Evolutionary conservation across 139 green algal species (phyloP).

Genomic region (Trebouxia sp.): DNA sequence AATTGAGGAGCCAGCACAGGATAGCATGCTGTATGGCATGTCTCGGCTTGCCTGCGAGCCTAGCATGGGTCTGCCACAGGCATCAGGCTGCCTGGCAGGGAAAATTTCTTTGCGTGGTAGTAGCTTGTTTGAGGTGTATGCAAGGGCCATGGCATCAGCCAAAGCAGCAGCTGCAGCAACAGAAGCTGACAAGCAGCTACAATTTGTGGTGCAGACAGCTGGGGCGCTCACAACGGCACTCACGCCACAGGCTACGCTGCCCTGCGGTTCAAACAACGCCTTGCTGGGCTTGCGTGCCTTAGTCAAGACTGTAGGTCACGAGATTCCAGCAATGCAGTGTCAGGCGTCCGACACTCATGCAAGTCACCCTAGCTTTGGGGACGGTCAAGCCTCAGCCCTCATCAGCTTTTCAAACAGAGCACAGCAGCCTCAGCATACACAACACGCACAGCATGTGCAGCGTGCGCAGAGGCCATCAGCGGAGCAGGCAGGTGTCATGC

Average conservation of each 20-base stretch:
- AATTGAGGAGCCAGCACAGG: background rate
- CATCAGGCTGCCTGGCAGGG: background rate
- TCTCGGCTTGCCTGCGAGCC: background rate
- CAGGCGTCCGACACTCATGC: background rate
- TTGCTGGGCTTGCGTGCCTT: background rate
- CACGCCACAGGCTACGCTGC: background rate
- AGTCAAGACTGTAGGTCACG: slow-evolving; percentile 3
- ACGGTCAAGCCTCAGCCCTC: background rate
- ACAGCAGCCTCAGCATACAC: background rate
- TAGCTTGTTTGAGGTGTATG: background rate
- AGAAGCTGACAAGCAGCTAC: background rate
- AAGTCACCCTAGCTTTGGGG: background rate
- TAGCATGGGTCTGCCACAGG: background rate
- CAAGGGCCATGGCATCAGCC: background rate
- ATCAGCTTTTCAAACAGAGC: background rate
- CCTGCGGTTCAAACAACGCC: background rate
- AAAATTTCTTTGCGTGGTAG: background rate
- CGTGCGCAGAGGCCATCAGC: no score
- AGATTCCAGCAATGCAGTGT: background rate
- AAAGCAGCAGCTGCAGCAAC: background rate
- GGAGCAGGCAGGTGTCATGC: background rate
- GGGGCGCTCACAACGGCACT: background rate
- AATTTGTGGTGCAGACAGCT: background rate
- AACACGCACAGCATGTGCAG: no score
- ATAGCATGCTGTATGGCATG: slow-evolving; percentile 16